A percentile compares a stretch with the other conserved stretches of the same genome.
These are phyloP conservation scores for Lichtheimia hyalospora DNA, from an alignment of 371 early-diverging fungal genomes.

Conservation along the genomic window DNA sequence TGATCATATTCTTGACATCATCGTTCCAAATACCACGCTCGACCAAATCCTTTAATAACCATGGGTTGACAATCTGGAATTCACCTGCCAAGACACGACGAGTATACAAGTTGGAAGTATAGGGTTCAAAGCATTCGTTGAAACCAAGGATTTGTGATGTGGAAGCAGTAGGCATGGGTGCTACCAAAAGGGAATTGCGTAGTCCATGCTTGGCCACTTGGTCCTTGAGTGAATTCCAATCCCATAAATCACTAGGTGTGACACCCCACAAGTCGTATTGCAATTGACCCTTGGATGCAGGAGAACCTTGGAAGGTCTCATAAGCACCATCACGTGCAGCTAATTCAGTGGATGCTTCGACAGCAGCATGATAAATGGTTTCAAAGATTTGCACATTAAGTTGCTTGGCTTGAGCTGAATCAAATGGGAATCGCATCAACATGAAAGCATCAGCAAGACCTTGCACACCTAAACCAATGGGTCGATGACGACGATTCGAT, in stretches of 20 bases:
- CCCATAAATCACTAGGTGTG: constrained; percentile 79
- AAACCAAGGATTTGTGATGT: constrained; percentile 99
- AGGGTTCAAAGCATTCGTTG: constrained; percentile 99
- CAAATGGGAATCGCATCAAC: constrained; percentile 95
- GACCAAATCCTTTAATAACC: constrained; percentile 93
- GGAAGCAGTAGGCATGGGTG: constrained; percentile 99
- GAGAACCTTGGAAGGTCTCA: constrained; percentile 89
- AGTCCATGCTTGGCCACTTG: constrained; percentile 88
- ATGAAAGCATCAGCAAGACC: constrained; percentile 99
- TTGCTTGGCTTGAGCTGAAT: constrained; percentile 83
- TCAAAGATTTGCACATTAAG: constrained; percentile 96
- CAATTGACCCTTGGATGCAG: constrained; percentile 90
- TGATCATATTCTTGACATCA: constrained; percentile 94
- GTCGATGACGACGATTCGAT: constrained; percentile 96
- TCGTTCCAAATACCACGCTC: constrained; percentile 95
- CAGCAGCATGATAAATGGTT: constrained; percentile 96
- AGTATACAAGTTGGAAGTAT: constrained; percentile 98
- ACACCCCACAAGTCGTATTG: constrained; percentile 97
- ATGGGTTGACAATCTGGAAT: constrained; percentile 99
- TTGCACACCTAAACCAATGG: constrained; percentile 99
- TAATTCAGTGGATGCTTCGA: constrained; percentile 95
- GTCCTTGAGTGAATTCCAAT: constrained; percentile 89
- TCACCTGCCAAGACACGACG: constrained; percentile 99
- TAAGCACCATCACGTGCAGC: constrained; percentile 90
- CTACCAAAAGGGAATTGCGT: constrained; percentile 96